These are phyloP conservation scores for Daldinia bambusicola DNA, from an alignment of 495 filamentous ascomycete species.

Conservation along the genomic window DNA sequence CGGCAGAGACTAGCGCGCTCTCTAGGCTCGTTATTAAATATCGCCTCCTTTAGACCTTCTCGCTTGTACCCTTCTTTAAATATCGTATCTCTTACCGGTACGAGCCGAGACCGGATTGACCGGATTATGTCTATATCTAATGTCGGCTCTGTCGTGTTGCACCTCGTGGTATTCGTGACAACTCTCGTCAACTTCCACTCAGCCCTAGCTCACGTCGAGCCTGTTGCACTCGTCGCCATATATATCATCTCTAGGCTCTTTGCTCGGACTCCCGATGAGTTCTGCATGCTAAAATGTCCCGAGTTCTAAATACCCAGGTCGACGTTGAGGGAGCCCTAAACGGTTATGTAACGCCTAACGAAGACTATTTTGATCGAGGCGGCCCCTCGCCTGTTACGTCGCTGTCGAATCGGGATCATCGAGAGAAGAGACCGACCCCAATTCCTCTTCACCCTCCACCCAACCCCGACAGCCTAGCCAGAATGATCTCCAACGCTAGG, in stretches of 20 bases:
- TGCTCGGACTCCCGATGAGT: constrained; percentile 44
- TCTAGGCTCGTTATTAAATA: background rate
- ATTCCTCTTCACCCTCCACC: constrained; percentile 11
- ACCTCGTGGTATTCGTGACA: constrained; percentile 54
- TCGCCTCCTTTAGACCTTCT: constrained; percentile 5
- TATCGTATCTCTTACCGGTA: constrained; percentile 17
- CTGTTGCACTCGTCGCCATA: constrained; percentile 46
- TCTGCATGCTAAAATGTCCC: constrained; percentile 45
- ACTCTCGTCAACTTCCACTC: constrained; percentile 54
- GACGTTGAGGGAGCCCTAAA: constrained; percentile 30
- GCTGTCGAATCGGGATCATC: constrained; percentile 23
- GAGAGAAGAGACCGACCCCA: constrained; percentile 14
- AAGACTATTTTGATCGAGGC: constrained; percentile 37
- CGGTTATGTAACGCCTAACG: constrained; percentile 46
- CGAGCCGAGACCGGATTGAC: constrained; percentile 16
- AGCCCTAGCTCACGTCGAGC: constrained; percentile 49
- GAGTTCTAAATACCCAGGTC: constrained; percentile 34
- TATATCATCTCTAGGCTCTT: constrained; percentile 50
- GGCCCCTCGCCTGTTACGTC: constrained; percentile 21
- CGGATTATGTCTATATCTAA: constrained; percentile 52
- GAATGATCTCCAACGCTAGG: constrained; percentile 45
- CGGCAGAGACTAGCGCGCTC: constrained; percentile 14
- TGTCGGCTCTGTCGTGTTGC: constrained; percentile 51
- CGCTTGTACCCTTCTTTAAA: background rate
- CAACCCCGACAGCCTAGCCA: constrained; percentile 45